Base-by-base conservation (phyloP, 208 protist species). In the Acanthamoeba castellanii region DNA sequence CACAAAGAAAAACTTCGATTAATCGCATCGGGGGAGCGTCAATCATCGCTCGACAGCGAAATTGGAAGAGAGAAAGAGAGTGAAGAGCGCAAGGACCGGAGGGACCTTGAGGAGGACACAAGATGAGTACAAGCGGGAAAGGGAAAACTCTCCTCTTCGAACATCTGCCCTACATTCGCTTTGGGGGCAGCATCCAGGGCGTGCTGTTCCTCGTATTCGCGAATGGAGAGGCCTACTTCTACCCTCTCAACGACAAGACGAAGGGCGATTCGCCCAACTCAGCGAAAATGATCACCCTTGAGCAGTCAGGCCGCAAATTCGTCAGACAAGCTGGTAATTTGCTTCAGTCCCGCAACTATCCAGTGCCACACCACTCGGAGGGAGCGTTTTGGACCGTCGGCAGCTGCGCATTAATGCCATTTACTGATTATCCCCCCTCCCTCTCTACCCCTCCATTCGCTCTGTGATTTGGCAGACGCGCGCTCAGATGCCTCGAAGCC, bases 141-240 rank as follows among this genome's bases (percentile, higher is more conserved):
- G 87, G 87, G 14, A 68, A 76, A 32, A 92, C 87, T 14, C 93
- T 95, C 14, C 32, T 95, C 22, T 90, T 95, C 13, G 93, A 95
- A 37, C 93, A 95, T 68, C 93, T 95, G 52, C 93, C 93, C 42
- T 78, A 87, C 72, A 88, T 95, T 61, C 64, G 87, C 8, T 95
- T 88, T 52, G 87, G 66, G 22, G 93, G 74, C 37, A 95, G 93
- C 93, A 91, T 92, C 32, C 82, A 95, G 45, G 93, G 93, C 7
- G 82, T 88, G n/a, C 93, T 95, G 45, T 91, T 95, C 82, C 82
- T 87, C 50, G 52, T 95, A 22, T 95, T 95, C 64, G 72, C 93
- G 13, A 91, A 95, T 70, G 93, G 93, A 66, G 82, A 88, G 27
- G 74, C 72, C 61, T 95, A 95, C 45, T 91, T 95, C 47, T 81